Evolutionary conservation across 768 basidiomycete genomes (phyloP).

Genomic region (Collybiopsis confluens): DNA sequence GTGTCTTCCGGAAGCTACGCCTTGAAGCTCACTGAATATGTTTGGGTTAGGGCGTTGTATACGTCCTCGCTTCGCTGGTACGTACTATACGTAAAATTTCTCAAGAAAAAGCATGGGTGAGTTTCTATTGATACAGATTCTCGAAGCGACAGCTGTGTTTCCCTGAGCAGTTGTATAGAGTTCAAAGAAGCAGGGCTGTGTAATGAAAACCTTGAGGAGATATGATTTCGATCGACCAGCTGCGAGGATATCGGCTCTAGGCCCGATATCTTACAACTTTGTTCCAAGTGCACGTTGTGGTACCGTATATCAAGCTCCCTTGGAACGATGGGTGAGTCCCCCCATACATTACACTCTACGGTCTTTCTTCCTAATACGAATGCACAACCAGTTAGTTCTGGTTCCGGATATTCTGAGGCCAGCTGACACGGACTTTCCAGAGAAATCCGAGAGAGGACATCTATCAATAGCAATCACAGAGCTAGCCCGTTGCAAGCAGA

Average conservation of each 20-base stretch:
- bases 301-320: not conserved
- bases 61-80: too few relatives aligned
- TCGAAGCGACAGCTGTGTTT: too few relatives aligned
- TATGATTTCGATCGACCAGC: not conserved
- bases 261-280: not conserved
- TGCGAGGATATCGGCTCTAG: not conserved
- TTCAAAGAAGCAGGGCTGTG: too few relatives aligned
- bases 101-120: too few relatives aligned
- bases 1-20: too few relatives aligned
- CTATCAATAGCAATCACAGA: not conserved
- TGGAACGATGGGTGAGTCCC: not conserved
- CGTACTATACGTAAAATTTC: too few relatives aligned
- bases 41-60: too few relatives aligned
- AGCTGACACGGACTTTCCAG: not conserved
- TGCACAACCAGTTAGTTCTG: not conserved
- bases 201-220: slow-evolving; percentile 3
- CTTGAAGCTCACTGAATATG: too few relatives aligned
- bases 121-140: too few relatives aligned
- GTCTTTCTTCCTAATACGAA: not conserved
- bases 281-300: not conserved
- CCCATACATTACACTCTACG: not conserved
- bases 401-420: not conserved
- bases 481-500: not conserved
- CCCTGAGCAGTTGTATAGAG: too few relatives aligned
- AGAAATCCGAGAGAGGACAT: not conserved